Evolutionary conservation across 305 asterid species (phyloP).

Genomic region (Solanum hybrid): DNA sequence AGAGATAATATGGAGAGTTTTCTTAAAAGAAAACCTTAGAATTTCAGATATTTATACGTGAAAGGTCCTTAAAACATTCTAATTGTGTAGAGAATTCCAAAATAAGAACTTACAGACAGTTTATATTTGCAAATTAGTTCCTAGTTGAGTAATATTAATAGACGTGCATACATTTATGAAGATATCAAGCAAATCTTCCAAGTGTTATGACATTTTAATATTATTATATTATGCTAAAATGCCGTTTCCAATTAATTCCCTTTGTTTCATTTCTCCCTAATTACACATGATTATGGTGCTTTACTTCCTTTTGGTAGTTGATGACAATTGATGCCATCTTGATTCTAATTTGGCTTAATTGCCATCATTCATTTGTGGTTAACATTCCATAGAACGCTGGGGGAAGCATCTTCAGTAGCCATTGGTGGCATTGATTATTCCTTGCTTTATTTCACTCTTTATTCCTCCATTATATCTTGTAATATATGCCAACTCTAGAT

Average conservation of each 20-base stretch:
- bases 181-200: neutral
- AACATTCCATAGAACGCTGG: neutral
- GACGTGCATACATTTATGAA: neutral
- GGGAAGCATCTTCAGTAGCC: neutral
- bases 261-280: neutral
- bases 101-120: neutral
- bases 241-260: neutral
- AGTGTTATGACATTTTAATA: neutral
- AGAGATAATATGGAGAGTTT: neutral
- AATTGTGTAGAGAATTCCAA: neutral
- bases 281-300: neutral
- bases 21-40: neutral
- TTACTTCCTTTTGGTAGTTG: neutral
- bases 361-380: neutral
- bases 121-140: neutral
- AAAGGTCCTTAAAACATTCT: neutral
- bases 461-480: neutral
- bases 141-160: neutral
- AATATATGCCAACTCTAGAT: neutral
- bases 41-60: neutral
- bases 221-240: too few relatives aligned
- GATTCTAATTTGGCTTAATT: neutral
- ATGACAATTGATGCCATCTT: neutral
- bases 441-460: neutral
- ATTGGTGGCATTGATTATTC: neutral